phyloP scores from a whole-genome alignment of 331 rosid genomes.

The Quercus lobata region DNA sequence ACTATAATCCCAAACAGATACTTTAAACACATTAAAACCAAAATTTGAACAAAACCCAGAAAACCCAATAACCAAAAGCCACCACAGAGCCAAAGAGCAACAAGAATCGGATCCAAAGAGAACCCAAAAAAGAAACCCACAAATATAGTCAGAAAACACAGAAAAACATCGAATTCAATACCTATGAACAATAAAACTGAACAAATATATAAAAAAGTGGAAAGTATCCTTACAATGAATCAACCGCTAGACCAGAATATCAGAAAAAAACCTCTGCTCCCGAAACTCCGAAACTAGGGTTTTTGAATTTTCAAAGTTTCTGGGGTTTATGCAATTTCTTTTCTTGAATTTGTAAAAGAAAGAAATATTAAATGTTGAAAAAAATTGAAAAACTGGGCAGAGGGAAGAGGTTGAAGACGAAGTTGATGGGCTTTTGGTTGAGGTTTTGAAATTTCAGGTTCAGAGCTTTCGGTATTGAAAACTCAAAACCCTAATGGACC shows the following conservation, averaged over 20 bases:
- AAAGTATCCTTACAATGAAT: slow-evolving; percentile 8
- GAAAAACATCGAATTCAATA: not conserved
- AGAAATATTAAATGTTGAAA: not conserved
- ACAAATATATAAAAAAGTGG: not conserved
- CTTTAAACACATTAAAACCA: not conserved
- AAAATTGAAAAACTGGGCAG: not conserved
- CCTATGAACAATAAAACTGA: too few species aligned
- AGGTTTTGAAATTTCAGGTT: not conserved
- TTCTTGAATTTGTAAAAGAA: not conserved
- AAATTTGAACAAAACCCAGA: not conserved
- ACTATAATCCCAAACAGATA: not conserved
- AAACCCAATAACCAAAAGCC: not conserved
- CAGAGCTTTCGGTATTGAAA: slow-evolving; percentile 20
- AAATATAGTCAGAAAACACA: not conserved
- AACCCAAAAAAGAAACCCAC: not conserved
- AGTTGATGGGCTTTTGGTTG: slow-evolving; percentile 40
- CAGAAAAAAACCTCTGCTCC: not conserved
- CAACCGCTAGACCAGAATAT: not conserved
- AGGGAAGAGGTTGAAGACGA: slow-evolving; percentile 28
- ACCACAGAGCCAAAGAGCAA: not conserved
- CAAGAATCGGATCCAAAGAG: not conserved
- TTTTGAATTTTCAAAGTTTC: not conserved
- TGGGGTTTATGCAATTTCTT: not conserved
- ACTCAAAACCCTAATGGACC: slow-evolving; percentile 48
- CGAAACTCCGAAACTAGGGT: slow-evolving; percentile 12